Evolutionary conservation across 140 eudicot species (phyloP), one percentile per base, ranked within the genome.

Genomic region (Flaveria floridana): DNA sequence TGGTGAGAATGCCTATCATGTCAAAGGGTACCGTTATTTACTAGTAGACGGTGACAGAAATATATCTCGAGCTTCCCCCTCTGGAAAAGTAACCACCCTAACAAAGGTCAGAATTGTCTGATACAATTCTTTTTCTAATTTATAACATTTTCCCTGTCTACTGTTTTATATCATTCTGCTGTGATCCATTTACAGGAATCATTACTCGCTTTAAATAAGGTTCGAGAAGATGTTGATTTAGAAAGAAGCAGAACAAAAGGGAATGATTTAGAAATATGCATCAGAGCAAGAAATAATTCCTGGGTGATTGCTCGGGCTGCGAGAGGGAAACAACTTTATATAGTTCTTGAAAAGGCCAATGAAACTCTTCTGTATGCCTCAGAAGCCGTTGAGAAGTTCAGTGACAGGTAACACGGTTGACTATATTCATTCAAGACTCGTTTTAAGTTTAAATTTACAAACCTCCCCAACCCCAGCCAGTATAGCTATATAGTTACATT

Each of bases 1-100:
- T 46, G 99, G 99, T 76, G 99, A 91, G 83, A 94, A 94, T 81
- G 99, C 99, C 8, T 94, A 94, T 80, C 99, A 94, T 80, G 99
- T 94, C 26, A 71, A 81, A 78, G 99, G 99, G 47, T 94, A 94
- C 72, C 96, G 99, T 18, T 94, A 94, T 74, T 76, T 94, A 53
- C 70, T 94, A 58, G 83, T 91, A 66, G 99, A 94, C 76, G 91
- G 89, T 79, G 97, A 94, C 80, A 84, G 86, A 50, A 78, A 68
- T 72, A 77, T 82, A 79, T 94, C 99, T 9, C 84, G 99, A 75
- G 97, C 97, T 77, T 90, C 99, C 42, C 99, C 99, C 2, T 87
- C 99, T 62, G 89, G 95, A 69, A 94, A 91, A 91, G 97, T 89
- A 77, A 84, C 99, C 70, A 94, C 99, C 20, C 67, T 94, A 71